Percentiles rank a stretch among this genome's conserved stretches.
Evolutionary conservation across 2,329 filamentous ascomycete species (phyloP).

Genomic region (Immersiporthe knoxdaviesiana): DNA sequence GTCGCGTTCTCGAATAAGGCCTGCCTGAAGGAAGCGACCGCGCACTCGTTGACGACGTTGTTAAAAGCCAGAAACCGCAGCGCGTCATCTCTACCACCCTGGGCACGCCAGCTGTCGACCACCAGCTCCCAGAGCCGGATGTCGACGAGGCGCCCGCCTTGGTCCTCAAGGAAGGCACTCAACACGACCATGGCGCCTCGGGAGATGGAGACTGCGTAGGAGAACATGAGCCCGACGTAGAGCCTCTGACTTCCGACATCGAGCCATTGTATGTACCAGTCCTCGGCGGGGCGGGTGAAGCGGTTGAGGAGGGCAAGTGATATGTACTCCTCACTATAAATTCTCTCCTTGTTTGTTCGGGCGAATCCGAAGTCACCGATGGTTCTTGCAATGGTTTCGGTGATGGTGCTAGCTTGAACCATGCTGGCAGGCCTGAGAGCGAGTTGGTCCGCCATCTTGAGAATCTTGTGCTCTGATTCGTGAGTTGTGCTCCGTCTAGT

Average conservation of each 20-base stretch:
- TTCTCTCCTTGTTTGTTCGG: background rate
- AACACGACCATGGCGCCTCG: background rate
- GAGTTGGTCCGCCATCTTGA: background rate
- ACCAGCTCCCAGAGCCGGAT: slow-evolving; percentile 8
- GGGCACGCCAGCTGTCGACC: background rate
- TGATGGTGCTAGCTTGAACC: background rate
- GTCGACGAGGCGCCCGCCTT: background rate
- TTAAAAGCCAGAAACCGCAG: background rate
- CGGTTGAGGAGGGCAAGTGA: background rate
- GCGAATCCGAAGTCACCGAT: background rate
- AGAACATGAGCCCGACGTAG: background rate
- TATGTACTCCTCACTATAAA: too few relatives aligned
- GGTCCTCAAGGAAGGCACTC: background rate
- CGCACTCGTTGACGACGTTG: background rate
- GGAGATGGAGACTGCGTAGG: background rate
- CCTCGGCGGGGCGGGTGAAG: background rate
- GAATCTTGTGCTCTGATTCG: background rate
- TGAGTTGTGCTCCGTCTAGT: background rate
- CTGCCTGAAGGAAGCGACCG: background rate
- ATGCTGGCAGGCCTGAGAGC: background rate
- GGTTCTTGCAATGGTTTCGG: too few relatives aligned
- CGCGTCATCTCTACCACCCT: background rate
- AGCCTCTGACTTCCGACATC: background rate
- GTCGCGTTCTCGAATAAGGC: background rate
- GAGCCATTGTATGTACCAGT: background rate